Evolutionary conservation across 2,329 filamentous ascomycete species (phyloP), one percentile per base, ranked within the genome.

Genomic region (Claviceps cyperi): DNA sequence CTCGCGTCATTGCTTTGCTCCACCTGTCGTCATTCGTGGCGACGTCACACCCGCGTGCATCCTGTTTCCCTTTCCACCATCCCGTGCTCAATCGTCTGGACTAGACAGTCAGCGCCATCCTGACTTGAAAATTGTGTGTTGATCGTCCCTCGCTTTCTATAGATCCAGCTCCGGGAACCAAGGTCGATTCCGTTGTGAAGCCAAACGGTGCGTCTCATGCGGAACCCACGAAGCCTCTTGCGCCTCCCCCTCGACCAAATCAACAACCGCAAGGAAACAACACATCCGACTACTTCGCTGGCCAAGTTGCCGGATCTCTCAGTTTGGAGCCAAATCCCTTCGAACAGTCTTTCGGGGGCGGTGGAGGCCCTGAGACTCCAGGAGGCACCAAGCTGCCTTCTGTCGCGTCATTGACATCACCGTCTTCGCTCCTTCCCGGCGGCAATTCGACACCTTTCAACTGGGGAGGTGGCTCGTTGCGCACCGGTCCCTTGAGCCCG

Each of bases 251-350:
- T 52, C 81, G 82, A 66, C 77, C 81, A 50, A 69, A 69, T 55
- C 76, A 77, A 62, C 64, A 69, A 54, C 55, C 55, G 41, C 62
- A 61, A 59, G 67, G 70, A 52, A 66, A 69, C 50, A 75, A 80
- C 58, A 78, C 78, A 8, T 75, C 80, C 45, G 83, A 88, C 61
- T 87, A 84, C 67, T 88, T 87, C 65, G 76, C 77, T 48, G 74
- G 71, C 52, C 72, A 77, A 54, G 75, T 63, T 53, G 67, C 63
- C 59, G 73, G 69, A 57, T 76, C 74, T 49, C 67, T 89, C 63
- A 83, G 78, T 59, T 78, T 85, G 65, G 92, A 97, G 72, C 89
- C 89, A 53, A 97, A 98, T 67, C 91, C 92, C 8, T 97, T 98
- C 62, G 92, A 97, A 66, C 87, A 92, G 68, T 96, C 91, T 6